Conservation (phyloP, 257 asterid species). For the Ilex asprella region DNA sequence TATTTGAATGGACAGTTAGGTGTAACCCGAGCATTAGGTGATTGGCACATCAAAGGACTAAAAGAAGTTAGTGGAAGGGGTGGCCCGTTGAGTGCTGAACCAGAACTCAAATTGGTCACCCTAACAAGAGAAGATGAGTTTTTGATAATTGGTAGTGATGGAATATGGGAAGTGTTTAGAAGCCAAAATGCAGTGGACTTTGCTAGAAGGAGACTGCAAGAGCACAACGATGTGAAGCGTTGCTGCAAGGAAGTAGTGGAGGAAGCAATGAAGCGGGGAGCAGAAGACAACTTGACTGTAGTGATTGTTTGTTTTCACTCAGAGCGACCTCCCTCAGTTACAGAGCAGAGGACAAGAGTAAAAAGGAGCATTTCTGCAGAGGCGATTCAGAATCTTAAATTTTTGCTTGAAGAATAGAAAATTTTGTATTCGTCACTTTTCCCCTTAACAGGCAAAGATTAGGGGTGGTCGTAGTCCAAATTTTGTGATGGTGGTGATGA, state of each 20-base stretch:
- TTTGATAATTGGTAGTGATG: constrained; percentile 83
- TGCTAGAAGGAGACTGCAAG: constrained; percentile 67
- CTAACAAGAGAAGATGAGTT: constrained; percentile 79
- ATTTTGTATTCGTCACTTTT: background rate
- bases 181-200: constrained; percentile 90
- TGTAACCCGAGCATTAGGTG: constrained; percentile 83
- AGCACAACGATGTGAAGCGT: constrained; percentile 59
- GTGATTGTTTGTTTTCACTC: constrained; percentile 73
- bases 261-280: constrained; percentile 77
- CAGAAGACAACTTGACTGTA: constrained; percentile 64
- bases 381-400: constrained; percentile 62
- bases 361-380: constrained; percentile 77
- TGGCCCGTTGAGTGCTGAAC: constrained; percentile 87
- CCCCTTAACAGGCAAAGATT: no score
- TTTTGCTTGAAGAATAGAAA: constrained; percentile 56
- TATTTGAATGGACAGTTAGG: constrained; percentile 71
- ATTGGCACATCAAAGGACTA: constrained; percentile 91
- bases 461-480: no score
- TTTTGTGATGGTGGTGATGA: background rate
- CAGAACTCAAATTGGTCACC: constrained; percentile 61
- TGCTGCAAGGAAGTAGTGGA: constrained; percentile 84
- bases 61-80: constrained; percentile 46
- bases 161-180: constrained; percentile 78
- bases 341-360: constrained; percentile 46
- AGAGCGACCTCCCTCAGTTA: constrained; percentile 40